Base-by-base conservation (phyloP, 1,139 yeast species). In the Protomyces pachydermus region DNA sequence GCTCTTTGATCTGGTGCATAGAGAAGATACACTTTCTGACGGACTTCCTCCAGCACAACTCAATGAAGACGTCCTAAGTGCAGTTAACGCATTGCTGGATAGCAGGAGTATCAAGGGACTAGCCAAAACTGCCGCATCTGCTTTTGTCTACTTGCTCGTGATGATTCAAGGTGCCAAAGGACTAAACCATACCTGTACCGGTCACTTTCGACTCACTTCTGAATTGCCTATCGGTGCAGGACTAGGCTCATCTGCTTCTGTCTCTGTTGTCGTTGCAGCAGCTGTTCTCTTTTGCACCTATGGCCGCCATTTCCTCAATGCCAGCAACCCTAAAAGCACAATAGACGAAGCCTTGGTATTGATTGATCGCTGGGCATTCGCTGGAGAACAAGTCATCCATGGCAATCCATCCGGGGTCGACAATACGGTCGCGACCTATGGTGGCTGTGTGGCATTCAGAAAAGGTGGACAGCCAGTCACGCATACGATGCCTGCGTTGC, bases 401-500 rank as follows among this genome's bases (percentile, higher is more conserved):
- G 98, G 98, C 0, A 91, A 88, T 70, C 99, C 99, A 10, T 87
- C 95, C 23, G 99, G 99, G 16, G 91, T 95, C 64, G 99, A 93
- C 74, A 93, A 93, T 72, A 91, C 97, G 0, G 97, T 93, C 60
- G 96, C 98, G 2, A 87, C 97, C 0, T 85, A 86, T 70, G 99
- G 99, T 34, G 97, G 97, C 54, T 98, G 98, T 0, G 96, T 93
- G 0, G 80, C 87, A 83, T 93, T 85, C 76, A 93, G 87, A 75
- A 81, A 95, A 62, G 73, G 73, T 60, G 20, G 32, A 12, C 39
- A 56, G 23, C 46, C 32, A 8, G 10, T 45, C 12, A 38, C 54
- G 18, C 34, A 46, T n/a, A 12, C 52, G 23, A 85, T 91, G 73
- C 97, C 97, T 0, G 82, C 87, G 5, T 75, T 93, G 67, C 83